These are phyloP conservation scores for Mucor plumbeus DNA, from an alignment of 371 early-diverging fungal genomes.

Conservation along the genomic window DNA sequence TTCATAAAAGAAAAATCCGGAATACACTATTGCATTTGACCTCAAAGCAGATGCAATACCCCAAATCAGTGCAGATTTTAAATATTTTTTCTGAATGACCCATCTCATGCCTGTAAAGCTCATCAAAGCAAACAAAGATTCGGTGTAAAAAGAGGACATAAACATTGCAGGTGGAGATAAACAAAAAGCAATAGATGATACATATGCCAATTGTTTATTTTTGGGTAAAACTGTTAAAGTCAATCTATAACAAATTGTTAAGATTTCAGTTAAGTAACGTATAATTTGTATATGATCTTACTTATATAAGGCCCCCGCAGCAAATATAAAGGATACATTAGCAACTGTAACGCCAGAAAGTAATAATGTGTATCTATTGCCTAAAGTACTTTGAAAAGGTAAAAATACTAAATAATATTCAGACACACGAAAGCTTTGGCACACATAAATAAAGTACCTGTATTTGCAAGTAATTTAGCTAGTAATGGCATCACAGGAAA, in stretches of 20 bases:
- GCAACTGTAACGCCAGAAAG: slow-evolving; percentile 74
- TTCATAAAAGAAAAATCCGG: slow-evolving; percentile 83
- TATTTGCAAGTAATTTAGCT: slow-evolving; percentile 54
- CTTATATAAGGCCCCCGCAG: slow-evolving; percentile 77
- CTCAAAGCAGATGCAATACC: slow-evolving; percentile 67
- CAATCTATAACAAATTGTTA: slow-evolving; percentile 38
- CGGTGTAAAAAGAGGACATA: slow-evolving; percentile 90
- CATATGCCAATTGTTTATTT: slow-evolving; percentile 60
- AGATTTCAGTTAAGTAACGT: too few relatives aligned
- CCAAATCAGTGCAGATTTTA: slow-evolving; percentile 56
- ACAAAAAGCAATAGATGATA: slow-evolving; percentile 74
- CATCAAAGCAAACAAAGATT: slow-evolving; percentile 83
- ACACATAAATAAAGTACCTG: slow-evolving; percentile 17
- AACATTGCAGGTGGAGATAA: slow-evolving; percentile 84
- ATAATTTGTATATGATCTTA: slow-evolving; percentile 22
- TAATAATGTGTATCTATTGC: slow-evolving; percentile 51
- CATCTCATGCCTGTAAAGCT: slow-evolving; percentile 81
- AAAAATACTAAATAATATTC: slow-evolving; percentile 34
- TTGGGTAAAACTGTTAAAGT: slow-evolving; percentile 52
- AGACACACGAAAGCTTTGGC: neutral
- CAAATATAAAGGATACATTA: slow-evolving; percentile 78
- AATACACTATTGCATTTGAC: slow-evolving; percentile 82
- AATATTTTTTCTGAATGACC: slow-evolving; percentile 45
- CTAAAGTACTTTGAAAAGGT: slow-evolving; percentile 52
- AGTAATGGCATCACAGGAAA: slow-evolving; percentile 84